Evolutionary conservation across 331 rosid genomes (phyloP).

Genomic region (Pyracantha coccinea): DNA sequence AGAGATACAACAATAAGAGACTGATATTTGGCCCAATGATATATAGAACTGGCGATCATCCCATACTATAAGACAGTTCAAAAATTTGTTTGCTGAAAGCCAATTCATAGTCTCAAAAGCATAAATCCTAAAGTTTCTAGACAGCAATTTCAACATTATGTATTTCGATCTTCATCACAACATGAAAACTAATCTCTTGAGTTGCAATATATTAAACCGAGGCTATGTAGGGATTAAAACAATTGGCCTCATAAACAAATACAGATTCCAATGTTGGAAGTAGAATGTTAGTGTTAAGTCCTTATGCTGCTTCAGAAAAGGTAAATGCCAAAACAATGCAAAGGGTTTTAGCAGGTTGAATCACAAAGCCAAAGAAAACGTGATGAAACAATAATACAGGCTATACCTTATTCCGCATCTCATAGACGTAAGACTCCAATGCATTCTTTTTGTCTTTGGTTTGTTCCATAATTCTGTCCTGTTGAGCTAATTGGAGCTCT

Average conservation of each 20-base stretch:
- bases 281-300: not conserved
- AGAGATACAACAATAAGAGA: not conserved
- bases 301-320: not conserved
- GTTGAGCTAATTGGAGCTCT: conserved; percentile 67
- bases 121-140: not conserved
- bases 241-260: not conserved
- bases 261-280: not conserved
- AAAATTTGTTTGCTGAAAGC: not conserved
- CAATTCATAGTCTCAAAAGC: not conserved
- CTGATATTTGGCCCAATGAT: not conserved
- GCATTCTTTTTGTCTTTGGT: conserved; percentile 87
- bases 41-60: not conserved
- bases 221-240: not conserved
- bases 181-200: not conserved
- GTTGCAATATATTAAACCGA: not conserved
- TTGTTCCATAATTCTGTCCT: conserved; percentile 71
- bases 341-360: conserved; percentile 9
- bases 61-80: not conserved
- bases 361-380: conserved; percentile 7
- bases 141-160: not conserved
- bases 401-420: conserved; percentile 83
- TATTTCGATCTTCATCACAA: not conserved
- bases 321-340: not conserved
- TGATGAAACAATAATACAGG: conserved; percentile 11
- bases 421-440: conserved; percentile 89